Conservation (phyloP, 805 yeast species). For the Huiozyma naganishii region DNA sequence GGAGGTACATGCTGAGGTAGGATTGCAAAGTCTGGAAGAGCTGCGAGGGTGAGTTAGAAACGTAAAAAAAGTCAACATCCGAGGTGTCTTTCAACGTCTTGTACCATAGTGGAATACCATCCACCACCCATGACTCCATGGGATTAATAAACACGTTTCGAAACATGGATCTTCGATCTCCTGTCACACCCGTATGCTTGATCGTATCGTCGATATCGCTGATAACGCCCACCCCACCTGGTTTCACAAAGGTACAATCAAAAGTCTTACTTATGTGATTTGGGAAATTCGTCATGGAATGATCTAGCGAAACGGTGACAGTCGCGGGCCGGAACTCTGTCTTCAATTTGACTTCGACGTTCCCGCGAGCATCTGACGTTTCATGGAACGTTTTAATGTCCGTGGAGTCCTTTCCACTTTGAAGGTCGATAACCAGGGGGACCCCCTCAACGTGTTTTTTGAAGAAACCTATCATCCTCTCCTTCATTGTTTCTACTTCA, state of each 20-base stretch:
- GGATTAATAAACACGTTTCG: slow-evolving; percentile 65
- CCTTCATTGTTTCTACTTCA: slow-evolving; percentile 42
- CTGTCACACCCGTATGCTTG: slow-evolving; percentile 79
- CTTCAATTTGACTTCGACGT: slow-evolving; percentile 42
- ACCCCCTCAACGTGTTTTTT: slow-evolving; percentile 54
- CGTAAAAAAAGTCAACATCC: slow-evolving; percentile 70
- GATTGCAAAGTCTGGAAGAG: slow-evolving; percentile 41
- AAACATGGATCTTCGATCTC: slow-evolving; percentile 76
- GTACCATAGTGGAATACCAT: slow-evolving; percentile 69
- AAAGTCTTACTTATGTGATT: slow-evolving; percentile 8
- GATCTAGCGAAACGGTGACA: slow-evolving; percentile 16
- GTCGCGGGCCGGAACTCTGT: slow-evolving; percentile 47
- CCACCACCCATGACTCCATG: slow-evolving; percentile 56
- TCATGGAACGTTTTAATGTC: slow-evolving; percentile 32
- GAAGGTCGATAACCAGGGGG: slow-evolving; percentile 43
- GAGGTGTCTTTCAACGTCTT: slow-evolving; percentile 33
- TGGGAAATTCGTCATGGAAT: slow-evolving; percentile 9
- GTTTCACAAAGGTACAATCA: slow-evolving; percentile 11
- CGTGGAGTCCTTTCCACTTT: slow-evolving; percentile 13
- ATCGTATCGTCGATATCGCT: slow-evolving; percentile 94
- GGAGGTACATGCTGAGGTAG: slow-evolving; percentile 37
- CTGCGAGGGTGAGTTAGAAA: slow-evolving; percentile 94
- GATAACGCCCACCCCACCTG: slow-evolving; percentile 57
- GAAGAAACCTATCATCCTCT: slow-evolving; percentile 59
- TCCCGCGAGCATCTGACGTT: slow-evolving; percentile 57